phyloP scores from a whole-genome alignment of 352 stramenopile genomes.

The Globisporangium polare region DNA sequence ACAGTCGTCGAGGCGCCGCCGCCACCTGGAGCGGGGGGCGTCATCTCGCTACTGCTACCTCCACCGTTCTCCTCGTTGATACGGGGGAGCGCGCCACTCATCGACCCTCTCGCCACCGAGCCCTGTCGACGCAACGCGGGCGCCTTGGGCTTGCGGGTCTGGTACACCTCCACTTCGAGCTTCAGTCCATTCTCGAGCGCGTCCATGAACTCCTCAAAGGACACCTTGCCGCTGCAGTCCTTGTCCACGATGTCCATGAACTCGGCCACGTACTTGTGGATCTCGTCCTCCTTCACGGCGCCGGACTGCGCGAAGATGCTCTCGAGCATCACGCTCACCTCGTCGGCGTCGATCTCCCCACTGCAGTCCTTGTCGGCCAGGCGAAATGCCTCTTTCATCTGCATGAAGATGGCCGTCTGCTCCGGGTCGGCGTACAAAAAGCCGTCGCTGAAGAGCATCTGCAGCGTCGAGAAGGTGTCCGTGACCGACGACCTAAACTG shows the following conservation, averaged over 20 bases:
- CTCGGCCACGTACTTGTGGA: constrained; percentile 62
- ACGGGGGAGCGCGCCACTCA: constrained; percentile 22
- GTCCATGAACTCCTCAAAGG: constrained; percentile 80
- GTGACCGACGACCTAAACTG: constrained; percentile 47
- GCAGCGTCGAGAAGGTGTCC: constrained; percentile 69
- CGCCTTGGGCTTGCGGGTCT: constrained; percentile 27
- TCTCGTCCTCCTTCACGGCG: constrained; percentile 66
- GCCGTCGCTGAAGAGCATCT: constrained; percentile 66
- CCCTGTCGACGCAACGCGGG: constrained; percentile 17
- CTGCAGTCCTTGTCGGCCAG: constrained; percentile 76
- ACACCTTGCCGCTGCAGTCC: constrained; percentile 64
- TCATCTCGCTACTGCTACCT: constrained; percentile 12
- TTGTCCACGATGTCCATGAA: constrained; percentile 76
- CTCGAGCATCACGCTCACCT: constrained; percentile 72
- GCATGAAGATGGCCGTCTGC: constrained; percentile 82
- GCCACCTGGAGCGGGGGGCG: constrained; percentile 14
- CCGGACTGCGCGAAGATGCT: constrained; percentile 75
- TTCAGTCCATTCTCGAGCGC: constrained; percentile 73
- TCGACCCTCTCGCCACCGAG: constrained; percentile 11
- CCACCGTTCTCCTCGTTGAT: constrained; percentile 37
- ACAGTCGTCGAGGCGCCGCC: not conserved
- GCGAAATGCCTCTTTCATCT: constrained; percentile 85
- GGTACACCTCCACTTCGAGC: constrained; percentile 74
- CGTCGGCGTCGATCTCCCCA: constrained; percentile 74
- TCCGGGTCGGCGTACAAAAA: constrained; percentile 78